A percentile compares a stretch with the other conserved stretches of the same genome.
These are phyloP conservation scores for Moringa oleifera DNA, from an alignment of 345 rosid species.

Conservation along the genomic window DNA sequence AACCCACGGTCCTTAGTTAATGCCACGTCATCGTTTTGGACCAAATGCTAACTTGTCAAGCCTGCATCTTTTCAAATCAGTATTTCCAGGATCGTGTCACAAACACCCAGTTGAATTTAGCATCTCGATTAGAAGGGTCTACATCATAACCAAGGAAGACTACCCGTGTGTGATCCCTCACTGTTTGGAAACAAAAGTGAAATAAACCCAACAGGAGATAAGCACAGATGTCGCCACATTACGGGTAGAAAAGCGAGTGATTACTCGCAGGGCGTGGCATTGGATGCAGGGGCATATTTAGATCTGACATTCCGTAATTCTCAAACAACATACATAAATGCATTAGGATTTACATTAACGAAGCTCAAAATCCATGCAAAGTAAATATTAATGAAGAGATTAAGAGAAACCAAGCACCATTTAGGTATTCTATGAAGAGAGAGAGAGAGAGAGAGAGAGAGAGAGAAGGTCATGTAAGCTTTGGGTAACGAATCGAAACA, in stretches of 20 bases:
- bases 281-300: constrained; percentile 14
- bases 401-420: not conserved
- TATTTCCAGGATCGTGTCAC: not conserved
- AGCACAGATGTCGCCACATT: constrained; percentile 6
- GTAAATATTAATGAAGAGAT: not conserved
- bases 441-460: no score
- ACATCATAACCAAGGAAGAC: not conserved
- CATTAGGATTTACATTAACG: constrained; percentile 9
- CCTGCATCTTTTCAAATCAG: no score
- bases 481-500: constrained; percentile 29
- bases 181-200: no score
- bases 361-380: constrained; percentile 24
- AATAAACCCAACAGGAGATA: not conserved
- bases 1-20: no score
- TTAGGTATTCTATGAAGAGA: no score
- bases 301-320: constrained; percentile 67
- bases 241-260: constrained; percentile 1
- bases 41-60: no score
- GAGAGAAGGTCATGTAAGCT: no score
- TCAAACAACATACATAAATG: constrained; percentile 27
- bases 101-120: not conserved
- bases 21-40: no score
- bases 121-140: not conserved
- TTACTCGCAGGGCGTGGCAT: no score
- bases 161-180: no score